A percentile compares a stretch with the other conserved stretches of the same genome.
phyloP scores from a whole-genome alignment of 768 basidiomycete species.

The Termitomyces sp. region DNA sequence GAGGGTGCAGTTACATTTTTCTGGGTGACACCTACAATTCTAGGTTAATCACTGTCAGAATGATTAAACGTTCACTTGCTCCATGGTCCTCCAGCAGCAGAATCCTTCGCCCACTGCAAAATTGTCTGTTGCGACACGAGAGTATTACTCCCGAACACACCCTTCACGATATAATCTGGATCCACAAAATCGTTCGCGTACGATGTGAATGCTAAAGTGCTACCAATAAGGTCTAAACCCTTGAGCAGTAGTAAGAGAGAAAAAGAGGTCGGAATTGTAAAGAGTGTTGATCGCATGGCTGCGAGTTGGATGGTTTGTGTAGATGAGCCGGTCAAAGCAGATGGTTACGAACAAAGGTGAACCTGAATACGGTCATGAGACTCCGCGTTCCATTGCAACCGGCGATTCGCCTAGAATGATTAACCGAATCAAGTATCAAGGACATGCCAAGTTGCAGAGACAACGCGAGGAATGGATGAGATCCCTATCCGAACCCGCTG shows the following conservation, averaged over 20 bases:
- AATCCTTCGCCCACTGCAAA: conserved; percentile 36
- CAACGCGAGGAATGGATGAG: background rate
- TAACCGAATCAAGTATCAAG: background rate
- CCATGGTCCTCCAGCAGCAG: conserved; percentile 46
- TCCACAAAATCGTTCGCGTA: conserved; percentile 56
- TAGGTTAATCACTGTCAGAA: background rate
- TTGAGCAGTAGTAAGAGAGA: conserved; percentile 2
- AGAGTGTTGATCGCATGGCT: conserved; percentile 24
- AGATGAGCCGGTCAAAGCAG: background rate
- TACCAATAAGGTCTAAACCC: background rate
- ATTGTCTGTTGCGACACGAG: conserved; percentile 41
- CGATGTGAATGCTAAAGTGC: conserved; percentile 24
- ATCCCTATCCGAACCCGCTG: too few relatives aligned
- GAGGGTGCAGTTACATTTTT: conserved; percentile 44
- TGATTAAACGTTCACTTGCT: conserved; percentile 28
- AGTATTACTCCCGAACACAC: conserved; percentile 36
- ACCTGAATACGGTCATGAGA: background rate
- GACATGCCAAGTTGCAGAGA: background rate
- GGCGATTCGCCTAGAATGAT: background rate
- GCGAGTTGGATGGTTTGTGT: background rate
- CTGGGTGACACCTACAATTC: conserved; percentile 36
- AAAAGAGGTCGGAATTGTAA: conserved; percentile 17
- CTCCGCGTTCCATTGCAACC: background rate
- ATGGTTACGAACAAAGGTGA: background rate
- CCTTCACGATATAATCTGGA: conserved; percentile 39